A percentile compares a stretch with the other conserved stretches of the same genome.
phyloP scores from a whole-genome alignment of 1,139 yeast species.

The Lodderomyces margitis region DNA sequence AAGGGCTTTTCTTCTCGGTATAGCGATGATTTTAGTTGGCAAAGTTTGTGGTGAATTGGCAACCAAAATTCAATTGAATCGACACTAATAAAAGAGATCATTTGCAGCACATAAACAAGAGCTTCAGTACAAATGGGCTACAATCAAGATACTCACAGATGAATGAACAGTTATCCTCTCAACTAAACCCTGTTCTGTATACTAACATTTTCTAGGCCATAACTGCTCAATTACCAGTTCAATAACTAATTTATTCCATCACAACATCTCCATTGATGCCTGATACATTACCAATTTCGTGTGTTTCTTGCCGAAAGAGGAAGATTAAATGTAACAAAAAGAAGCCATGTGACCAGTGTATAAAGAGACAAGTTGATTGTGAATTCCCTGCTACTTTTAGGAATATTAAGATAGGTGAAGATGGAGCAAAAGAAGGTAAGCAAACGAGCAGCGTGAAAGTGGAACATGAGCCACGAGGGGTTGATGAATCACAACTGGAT shows the following conservation, averaged over 20 bases:
- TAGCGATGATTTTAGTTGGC: too few relatives aligned
- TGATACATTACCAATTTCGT: conserved; percentile 39
- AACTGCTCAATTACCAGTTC: not conserved
- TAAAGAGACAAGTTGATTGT: conserved; percentile 30
- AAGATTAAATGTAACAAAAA: conserved; percentile 41
- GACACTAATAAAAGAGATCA: too few relatives aligned
- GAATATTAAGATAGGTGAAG: conserved; percentile 33
- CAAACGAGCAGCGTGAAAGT: not conserved
- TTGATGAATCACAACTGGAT: not conserved
- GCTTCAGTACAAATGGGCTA: not conserved
- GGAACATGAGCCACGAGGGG: not conserved
- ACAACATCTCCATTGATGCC: conserved; percentile 10
- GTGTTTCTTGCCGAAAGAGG: conserved; percentile 42
- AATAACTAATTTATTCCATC: not conserved
- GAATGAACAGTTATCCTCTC: not conserved
- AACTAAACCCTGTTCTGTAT: not conserved
- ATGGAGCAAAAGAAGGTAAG: conserved; percentile 15
- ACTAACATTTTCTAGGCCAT: not conserved
- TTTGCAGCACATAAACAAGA: too few relatives aligned
- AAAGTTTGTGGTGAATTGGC: too few relatives aligned
- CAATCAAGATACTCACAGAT: too few relatives aligned
- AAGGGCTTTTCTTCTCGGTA: too few relatives aligned
- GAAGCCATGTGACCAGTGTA: conserved; percentile 43
- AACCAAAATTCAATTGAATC: too few relatives aligned
- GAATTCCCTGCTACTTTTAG: conserved; percentile 41